Conservation (phyloP, 495 filamentous ascomycete species). For the Massariosphaeria phaeospora region DNA sequence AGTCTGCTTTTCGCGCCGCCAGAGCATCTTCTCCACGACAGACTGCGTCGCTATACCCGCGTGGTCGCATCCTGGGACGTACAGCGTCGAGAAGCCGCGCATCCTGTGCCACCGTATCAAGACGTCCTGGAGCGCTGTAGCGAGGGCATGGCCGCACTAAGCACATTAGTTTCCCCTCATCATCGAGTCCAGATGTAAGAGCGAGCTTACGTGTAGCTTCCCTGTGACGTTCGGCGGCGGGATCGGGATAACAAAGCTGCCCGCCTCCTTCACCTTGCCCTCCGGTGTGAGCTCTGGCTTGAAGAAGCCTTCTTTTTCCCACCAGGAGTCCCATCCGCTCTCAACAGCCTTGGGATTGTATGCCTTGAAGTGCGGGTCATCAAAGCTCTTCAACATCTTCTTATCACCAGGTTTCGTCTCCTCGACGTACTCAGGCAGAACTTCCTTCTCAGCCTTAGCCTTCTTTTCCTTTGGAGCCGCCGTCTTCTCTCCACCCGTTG, state of each 20-base stretch:
- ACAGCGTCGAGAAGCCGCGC: slow-evolving; percentile 57
- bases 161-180: slow-evolving; percentile 47
- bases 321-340: slow-evolving; percentile 54
- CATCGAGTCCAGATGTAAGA: not conserved
- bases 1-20: slow-evolving; percentile 59
- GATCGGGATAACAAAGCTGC: slow-evolving; percentile 65
- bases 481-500: slow-evolving; percentile 32
- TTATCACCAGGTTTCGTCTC: slow-evolving; percentile 42
- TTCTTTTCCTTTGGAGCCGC: slow-evolving; percentile 49
- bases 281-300: slow-evolving; percentile 66
- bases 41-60: slow-evolving; percentile 73
- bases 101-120: slow-evolving; percentile 67
- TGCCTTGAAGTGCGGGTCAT: slow-evolving; percentile 45
- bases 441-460: slow-evolving; percentile 42
- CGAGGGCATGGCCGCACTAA: slow-evolving; percentile 65
- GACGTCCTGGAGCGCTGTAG: slow-evolving; percentile 64
- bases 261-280: slow-evolving; percentile 61
- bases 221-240: slow-evolving; percentile 73
- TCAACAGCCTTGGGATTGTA: slow-evolving; percentile 57
- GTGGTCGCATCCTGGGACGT: slow-evolving; percentile 71
- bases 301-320: slow-evolving; percentile 65
- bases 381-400: slow-evolving; percentile 43
- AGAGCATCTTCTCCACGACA: slow-evolving; percentile 74
- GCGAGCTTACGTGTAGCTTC: slow-evolving; percentile 12
- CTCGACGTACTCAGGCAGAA: slow-evolving; percentile 39